Evolutionary conservation across 2,329 filamentous ascomycete species (phyloP).

Genomic region (Thyridium curvatum): DNA sequence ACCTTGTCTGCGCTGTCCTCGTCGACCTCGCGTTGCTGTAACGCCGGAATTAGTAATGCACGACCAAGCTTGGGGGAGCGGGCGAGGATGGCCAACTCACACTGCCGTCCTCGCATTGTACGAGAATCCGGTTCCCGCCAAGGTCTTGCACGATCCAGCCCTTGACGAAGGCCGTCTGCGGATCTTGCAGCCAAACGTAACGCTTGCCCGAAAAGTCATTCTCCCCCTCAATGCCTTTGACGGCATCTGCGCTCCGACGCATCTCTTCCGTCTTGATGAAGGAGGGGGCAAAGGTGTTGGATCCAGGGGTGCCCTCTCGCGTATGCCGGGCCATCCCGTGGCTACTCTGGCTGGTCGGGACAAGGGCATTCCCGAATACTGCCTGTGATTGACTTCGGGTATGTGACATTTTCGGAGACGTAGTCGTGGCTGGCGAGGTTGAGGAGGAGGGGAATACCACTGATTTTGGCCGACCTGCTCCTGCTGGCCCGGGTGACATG

Average conservation of each 20-base stretch:
- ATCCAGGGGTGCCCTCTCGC: conserved; percentile 50
- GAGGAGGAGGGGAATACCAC: conserved; percentile 54
- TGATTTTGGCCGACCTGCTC: conserved; percentile 61
- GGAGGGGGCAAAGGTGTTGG: conserved; percentile 86
- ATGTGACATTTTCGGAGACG: conserved; percentile 42
- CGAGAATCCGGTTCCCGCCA: conserved; percentile 61
- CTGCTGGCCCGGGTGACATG: conserved; percentile 53
- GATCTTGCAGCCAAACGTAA: conserved; percentile 95
- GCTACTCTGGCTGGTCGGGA: conserved; percentile 8
- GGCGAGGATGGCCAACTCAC: conserved; percentile 40
- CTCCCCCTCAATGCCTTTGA: conserved; percentile 82
- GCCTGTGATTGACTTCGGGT: conserved; percentile 24
- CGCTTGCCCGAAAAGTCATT: conserved; percentile 98
- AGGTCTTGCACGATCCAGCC: conserved; percentile 87
- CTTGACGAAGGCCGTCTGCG: conserved; percentile 80
- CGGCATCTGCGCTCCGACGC: conserved; percentile 46
- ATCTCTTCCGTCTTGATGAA: conserved; percentile 90
- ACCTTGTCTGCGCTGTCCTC: conserved; percentile 92
- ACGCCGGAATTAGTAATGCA: conserved; percentile 10
- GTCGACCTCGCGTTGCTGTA: conserved; percentile 78
- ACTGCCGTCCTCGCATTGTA: conserved; percentile 90
- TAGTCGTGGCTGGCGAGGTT: conserved; percentile 35
- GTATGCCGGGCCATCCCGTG: conserved; percentile 26
- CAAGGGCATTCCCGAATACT: conserved; percentile 1
- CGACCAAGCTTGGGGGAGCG: neutral